Base-by-base conservation (phyloP, 805 yeast species). In the Saccharomycopsis oosterbeekiorum region DNA sequence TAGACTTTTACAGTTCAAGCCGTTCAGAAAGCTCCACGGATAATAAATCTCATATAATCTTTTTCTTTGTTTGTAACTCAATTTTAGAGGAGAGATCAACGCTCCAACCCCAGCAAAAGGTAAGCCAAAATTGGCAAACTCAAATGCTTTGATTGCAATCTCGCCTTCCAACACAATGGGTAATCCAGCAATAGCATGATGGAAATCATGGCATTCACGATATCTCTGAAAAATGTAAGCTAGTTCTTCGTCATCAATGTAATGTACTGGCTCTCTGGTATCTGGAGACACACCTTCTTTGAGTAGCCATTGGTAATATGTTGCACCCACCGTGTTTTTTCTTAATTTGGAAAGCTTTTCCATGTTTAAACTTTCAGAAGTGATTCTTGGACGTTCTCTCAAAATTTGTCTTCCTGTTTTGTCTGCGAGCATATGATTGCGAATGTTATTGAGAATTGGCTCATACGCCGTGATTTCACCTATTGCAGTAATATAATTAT, bases 111-210 rank as follows among this genome's bases (percentile, higher is more conserved):
- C 96, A 2, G 97, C 91, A 96, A 93, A 92, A 14, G 97, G 97
- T 55, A 94, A 83, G 4, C 96, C 96, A 62, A 93, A 81, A 71
- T 94, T 93, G 69, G 94, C 86, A 68, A 85, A 96, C 72, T 93
- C 99, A 67, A 94, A 84, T 12, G 91, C 87, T 73, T 94, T 94
- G 19, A 94, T 86, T 0, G 97, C 90, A 59, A 94, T 86, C 70
- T 94, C 99, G n/a, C 99, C 99, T 70, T 94, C 98, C 65, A 94
- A 82, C 54, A 88, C 85, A 56, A 92, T 88, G 0, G 98, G 98
- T 58, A 89, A 78, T 15, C 96, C 93, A 0, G 96, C 87, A 36
- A 94, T 78, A 0, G 98, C 89, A 70, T 94, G 99, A 70, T 91
- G 93, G 69, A 94, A 94, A 70, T 94, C 99, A 69, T 94, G 99